Evolutionary conservation across 2,329 filamentous ascomycete genomes (phyloP).

Genomic region (Myrmaecium sp.): DNA sequence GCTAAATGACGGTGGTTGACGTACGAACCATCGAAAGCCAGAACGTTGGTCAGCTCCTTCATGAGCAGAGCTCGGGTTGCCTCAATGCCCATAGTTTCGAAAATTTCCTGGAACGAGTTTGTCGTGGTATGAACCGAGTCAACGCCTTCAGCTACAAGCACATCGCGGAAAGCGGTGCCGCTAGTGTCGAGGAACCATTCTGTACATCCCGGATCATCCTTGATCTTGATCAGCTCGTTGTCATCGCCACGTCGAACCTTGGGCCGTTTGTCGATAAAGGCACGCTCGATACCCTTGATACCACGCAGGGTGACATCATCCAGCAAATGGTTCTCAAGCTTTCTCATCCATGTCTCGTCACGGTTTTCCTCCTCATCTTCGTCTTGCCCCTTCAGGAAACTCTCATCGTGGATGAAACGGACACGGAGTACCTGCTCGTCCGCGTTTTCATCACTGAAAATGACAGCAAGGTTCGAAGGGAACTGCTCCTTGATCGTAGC

Average conservation of each 20-base stretch:
- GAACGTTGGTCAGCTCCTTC: slow-evolving; percentile 74
- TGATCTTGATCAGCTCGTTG: slow-evolving; percentile 29
- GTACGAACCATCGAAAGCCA: slow-evolving; percentile 98
- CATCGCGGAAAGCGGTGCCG: slow-evolving; percentile 70
- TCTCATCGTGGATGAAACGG: slow-evolving; percentile 48
- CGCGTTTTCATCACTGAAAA: slow-evolving; percentile 96
- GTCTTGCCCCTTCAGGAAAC: slow-evolving; percentile 43
- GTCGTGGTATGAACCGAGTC: slow-evolving; percentile 75
- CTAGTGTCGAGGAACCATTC: slow-evolving; percentile 96
- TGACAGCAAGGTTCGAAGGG: slow-evolving; percentile 67
- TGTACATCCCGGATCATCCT: slow-evolving; percentile 56
- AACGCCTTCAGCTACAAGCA: slow-evolving; percentile 75
- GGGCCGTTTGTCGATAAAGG: slow-evolving; percentile 62
- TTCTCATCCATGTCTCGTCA: slow-evolving; percentile 64
- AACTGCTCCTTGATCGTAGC: slow-evolving; percentile 80
- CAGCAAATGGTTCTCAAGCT: slow-evolving; percentile 72
- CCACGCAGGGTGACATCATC: slow-evolving; percentile 84
- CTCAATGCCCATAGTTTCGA: slow-evolving; percentile 92
- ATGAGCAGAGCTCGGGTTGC: slow-evolving; percentile 76
- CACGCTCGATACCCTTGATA: slow-evolving; percentile 73
- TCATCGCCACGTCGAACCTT: too few relatives aligned
- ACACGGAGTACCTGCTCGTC: slow-evolving; percentile 90
- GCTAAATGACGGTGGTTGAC: slow-evolving; percentile 98
- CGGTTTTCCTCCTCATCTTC: slow-evolving; percentile 65
- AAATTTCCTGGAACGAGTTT: slow-evolving; percentile 89